Evolutionary conservation across 345 rosid species (phyloP), one percentile per base, ranked within the genome.

Genomic region (Draba incana): DNA sequence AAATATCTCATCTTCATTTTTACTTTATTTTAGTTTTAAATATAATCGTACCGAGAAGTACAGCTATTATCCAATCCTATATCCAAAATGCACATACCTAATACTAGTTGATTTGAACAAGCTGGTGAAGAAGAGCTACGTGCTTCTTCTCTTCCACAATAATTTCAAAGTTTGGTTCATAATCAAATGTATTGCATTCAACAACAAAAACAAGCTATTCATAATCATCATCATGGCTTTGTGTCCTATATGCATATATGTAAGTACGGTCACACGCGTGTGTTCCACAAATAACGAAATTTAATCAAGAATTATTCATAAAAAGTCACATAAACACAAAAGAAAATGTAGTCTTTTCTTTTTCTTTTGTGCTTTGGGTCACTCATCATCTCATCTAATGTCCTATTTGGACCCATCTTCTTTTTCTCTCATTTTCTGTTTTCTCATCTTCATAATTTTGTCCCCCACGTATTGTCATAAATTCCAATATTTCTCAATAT

Each of bases 391-490:
- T 61, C 64, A 41, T 67, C 66, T 48, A 52, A 13, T 46, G 52
- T 68, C 59, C 78, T 74, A 67, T 74, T 74, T 74, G 78, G 78
- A 67, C 74, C 64, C 78, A 61, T 74, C 68, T 46, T 46, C 78
- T 61, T 74, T 59, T 67, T 52, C 49, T 28, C 37, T 38, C 58
- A 54, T 62, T 37, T 48, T 46, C 23, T 57, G 38, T 42, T 42
- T 72, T 57, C 60, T 61, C 69, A 68, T 38, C 24, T 61, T 74
- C 69, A 74, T 68, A 41, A 74, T 74, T 60, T 61, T 61, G 74
- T 60, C 61, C 73, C 78, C 78, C 69, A 67, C 64, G 58, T 61
- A 53, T 52, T 60, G 68, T 12, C 72, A 74, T 14, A 20, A 28
- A 55, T 15, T 37, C 3, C 25, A 35, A 25, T 63, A 15, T n/a